A percentile compares a stretch with the other conserved stretches of the same genome.
phyloP scores from a whole-genome alignment of 169 alveolate genomes.

The Babesia bovis region DNA sequence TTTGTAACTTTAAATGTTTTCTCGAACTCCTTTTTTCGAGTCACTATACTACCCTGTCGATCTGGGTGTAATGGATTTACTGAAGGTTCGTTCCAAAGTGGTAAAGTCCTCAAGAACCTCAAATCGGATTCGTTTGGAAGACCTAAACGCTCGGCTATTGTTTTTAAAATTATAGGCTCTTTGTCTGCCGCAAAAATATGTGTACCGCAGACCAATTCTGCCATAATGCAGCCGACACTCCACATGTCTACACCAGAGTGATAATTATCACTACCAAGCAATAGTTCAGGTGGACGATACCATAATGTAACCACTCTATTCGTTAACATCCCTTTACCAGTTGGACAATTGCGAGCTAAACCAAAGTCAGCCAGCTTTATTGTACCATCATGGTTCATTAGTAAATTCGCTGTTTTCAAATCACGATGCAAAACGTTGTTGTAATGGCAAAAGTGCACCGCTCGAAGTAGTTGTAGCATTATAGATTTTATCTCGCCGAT shows the following conservation, averaged over 20 bases:
- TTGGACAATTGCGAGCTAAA: conserved; percentile 85
- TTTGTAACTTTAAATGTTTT: conserved; percentile 61
- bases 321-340: conserved; percentile 81
- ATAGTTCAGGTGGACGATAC: conserved; percentile 97
- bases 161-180: conserved; percentile 83
- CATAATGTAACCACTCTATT: conserved; percentile 94
- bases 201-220: conserved; percentile 87
- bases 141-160: conserved; percentile 71
- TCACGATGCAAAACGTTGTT: conserved; percentile 88
- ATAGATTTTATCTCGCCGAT: conserved; percentile 82
- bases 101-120: conserved; percentile 66
- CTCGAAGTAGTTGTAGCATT: conserved; percentile 80
- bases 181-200: conserved; percentile 89
- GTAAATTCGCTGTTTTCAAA: conserved; percentile 88
- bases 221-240: conserved; percentile 95
- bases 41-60: conserved; percentile 35
- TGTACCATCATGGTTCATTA: conserved; percentile 88
- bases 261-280: conserved; percentile 89
- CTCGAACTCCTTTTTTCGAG: conserved; percentile 69
- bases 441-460: conserved; percentile 85
- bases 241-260: conserved; percentile 91
- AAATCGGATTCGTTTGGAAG: conserved; percentile 67
- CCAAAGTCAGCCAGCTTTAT: conserved; percentile 96
- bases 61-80: conserved; percentile 77
- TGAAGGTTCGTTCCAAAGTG: conserved; percentile 63